These are phyloP conservation scores for Blumeriella jaapii DNA, from an alignment of 2,329 filamentous ascomycete genomes.

Conservation along the genomic window DNA sequence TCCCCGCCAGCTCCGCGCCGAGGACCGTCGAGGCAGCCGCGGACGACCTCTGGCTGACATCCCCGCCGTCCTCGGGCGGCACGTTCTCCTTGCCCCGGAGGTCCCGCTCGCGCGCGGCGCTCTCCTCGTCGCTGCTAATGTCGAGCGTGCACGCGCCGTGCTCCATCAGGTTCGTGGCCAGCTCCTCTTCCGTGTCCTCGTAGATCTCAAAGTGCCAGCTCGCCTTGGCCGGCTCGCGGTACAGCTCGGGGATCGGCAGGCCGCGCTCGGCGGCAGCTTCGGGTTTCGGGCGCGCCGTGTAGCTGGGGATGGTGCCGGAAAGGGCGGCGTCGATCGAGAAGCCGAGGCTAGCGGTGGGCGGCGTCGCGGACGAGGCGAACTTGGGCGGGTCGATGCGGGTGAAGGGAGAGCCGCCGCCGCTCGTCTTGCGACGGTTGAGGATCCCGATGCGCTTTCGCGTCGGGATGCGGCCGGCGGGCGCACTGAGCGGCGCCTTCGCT, in stretches of 20 bases:
- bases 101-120: constrained; percentile 39
- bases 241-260: constrained; percentile 24
- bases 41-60: constrained; percentile 44
- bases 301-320: constrained; percentile 59
- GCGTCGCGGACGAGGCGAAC: constrained; percentile 39
- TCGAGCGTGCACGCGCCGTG: constrained; percentile 81
- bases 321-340: constrained; percentile 81
- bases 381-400: constrained; percentile 61
- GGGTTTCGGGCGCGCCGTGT: constrained; percentile 30
- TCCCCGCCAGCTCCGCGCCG: too few species aligned
- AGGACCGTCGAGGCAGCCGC: constrained; percentile 10
- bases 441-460: constrained; percentile 62
- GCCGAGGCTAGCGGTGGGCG: constrained; percentile 40
- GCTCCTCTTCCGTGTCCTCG: constrained; percentile 81
- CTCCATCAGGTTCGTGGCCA: constrained; percentile 86
- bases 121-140: constrained; percentile 80
- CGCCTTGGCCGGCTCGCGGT: constrained; percentile 42
- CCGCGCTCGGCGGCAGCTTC: neutral
- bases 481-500: constrained; percentile 38
- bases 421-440: constrained; percentile 55
- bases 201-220: constrained; percentile 91
- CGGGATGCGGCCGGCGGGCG: constrained; percentile 73
- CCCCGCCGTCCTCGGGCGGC: constrained; percentile 58
- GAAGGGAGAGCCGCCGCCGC: constrained; percentile 48
- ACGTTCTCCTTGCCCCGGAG: constrained; percentile 86